Base-by-base conservation (phyloP, 1,284 basidiomycete genomes). In the Moesziomyces sp. region DNA sequence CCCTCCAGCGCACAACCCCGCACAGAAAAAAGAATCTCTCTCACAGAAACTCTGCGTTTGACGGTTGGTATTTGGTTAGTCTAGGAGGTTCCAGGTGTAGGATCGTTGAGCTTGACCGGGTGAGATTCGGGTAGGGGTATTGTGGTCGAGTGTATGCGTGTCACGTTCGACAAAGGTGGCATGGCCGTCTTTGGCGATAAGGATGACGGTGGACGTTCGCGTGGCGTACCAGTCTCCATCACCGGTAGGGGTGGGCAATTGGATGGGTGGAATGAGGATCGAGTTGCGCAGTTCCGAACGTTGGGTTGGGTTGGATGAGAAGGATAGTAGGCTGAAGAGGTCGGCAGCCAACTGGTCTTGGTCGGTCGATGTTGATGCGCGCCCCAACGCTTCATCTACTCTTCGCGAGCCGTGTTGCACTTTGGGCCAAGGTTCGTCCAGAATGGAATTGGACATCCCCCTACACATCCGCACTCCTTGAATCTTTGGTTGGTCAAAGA, bases 221-320 rank as follows among this genome's bases (percentile, higher is more conserved):
- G 76, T 76, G 0, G 65, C 76, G 46, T 78, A 78, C 69, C 70
- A 76, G n/a, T 67, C 65, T 9, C 24, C 24, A 3, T 13, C 45
- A 2, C 14, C 52, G 5, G 45, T 35, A 19, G 46, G 4, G 19
- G 28, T 24, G 10, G 60, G 50, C 0, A 71, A 16, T 9, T 57
- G 14, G 6, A 77, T 43, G 8, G 76, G 76, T 0, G 66, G 48
- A 35, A 78, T 73, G 26, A 73, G 52, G 23, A 78, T 48, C 14
- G 74, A 73, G 23, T 63, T 60, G 2, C 66, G 40, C 40, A 78
- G 34, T 4, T 76, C 60, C 2, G 57, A 45, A 16, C 62, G 21
- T 18, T 59, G 52, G 10, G 30, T 28, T 0, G 70, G 63, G 18
- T 43, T 24, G 21, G 66, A 62, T 2, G 46, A 57, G 5, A 62